Evolutionary conservation across 257 asterid genomes (phyloP), one percentile per base, ranked within the genome.

Genomic region (Verbena officinalis): DNA sequence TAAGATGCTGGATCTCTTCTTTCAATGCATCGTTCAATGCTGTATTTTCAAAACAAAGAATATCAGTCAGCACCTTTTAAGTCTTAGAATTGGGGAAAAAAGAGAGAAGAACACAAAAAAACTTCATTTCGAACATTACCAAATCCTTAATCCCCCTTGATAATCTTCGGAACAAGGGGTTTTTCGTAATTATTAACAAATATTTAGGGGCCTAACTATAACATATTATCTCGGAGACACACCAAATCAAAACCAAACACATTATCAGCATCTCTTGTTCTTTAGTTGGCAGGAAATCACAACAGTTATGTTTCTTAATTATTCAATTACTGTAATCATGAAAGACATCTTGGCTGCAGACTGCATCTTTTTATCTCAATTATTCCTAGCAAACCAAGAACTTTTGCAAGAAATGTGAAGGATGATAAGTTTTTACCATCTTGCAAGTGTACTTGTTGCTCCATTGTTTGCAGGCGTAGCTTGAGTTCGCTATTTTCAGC

Each of bases 391-490:
- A 50, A 30, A 36, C 17, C 31, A 55, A 20, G 54, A 62, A 24
- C 43, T 31, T 30, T 36, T 39, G 54, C 42, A n/a, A 68, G 65
- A 63, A 64, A 58, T 9, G 43, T 54, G 45, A 49, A n/a, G 57
- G 62, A 48, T 11, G 49, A 67, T 56, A 68, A 16, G 34, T 22
- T 57, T 68, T 68, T 80, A 93, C 99, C 99, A 80, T 93, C 97
- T 75, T 90, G 99, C 80, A 93, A 80, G 79, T 90, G 92, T 70
- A 90, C 95, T 85, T 93, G 88, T 70, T 93, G 97, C 77, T 90
- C 99, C 89, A 80, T 80, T 64, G 99, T 80, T 77, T 90, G 96
- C 78, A 94, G 59, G 50, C 95, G 96, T 71, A 94, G 72, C 78
- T 94, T 94, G 78, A 94, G 95, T 73, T 94, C 97, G 70, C 96